Evolutionary conservation across 441 rosid genomes (phyloP), one percentile per base, ranked within the genome.

Genomic region (Aquilaria agallochum): DNA sequence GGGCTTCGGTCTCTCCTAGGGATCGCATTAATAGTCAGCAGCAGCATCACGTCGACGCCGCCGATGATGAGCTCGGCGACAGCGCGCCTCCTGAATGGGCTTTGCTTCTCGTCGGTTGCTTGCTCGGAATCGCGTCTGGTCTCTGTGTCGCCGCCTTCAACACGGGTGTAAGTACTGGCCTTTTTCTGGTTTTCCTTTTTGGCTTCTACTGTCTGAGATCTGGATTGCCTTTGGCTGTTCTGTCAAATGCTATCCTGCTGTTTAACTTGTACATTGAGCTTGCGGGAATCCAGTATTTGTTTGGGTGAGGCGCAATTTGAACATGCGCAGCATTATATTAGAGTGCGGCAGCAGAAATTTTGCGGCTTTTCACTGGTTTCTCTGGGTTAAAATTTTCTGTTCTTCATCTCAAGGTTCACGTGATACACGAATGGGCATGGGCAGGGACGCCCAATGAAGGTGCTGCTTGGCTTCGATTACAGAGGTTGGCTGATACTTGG

Each of bases 391-490:
- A 12, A n/a, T 47, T 59, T 48, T 59, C 31, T 59, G 4, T 48
- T 48, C 3, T 59, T 48, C 65, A 12, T 34, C 47, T 78, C 42
- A 70, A 93, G 97, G 98, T 87, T 78, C 97, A 85, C 59, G 65
- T 88, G 12, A 94, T 87, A 69, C 98, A 90, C 75, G 98, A 88
- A 67, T 94, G 95, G 96, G 95, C 96, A 36, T 90, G 98, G 98
- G 96, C 96, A 15, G 98, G 98, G 55, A 94, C 98, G 50, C 98
- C 98, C 0, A 85, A 79, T 45, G 98, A 93, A 67, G 97, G 97
- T 67, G 93, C 98, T n/a, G 86, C 98, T 42, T 94, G 96, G 96
- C 88, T 94, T 32, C 95, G 97, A 11, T 61, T 90, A 52, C 98
- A 88, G 81, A 82, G 93, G 60, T 65, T 90, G 63, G 88, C 84